phyloP scores from a whole-genome alignment of 2,329 filamentous ascomycete genomes.

The Pseudocercospora ulei region DNA sequence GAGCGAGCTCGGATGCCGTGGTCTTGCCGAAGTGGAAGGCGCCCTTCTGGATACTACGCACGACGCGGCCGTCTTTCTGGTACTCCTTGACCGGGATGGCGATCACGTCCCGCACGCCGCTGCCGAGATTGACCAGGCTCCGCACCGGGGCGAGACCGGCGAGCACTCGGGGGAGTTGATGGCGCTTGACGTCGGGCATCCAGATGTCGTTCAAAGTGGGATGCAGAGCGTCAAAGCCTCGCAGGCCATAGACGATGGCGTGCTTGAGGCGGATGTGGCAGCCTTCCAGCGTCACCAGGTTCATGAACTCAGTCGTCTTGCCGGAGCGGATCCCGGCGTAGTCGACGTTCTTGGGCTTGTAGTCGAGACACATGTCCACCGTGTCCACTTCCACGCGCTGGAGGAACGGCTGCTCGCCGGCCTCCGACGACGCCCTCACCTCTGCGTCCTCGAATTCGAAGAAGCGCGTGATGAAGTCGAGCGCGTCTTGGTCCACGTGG shows the following conservation, averaged over 20 bases:
- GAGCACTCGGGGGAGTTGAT: slow-evolving; percentile 80
- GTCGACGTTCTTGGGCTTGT: slow-evolving; percentile 97
- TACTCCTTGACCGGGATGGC: slow-evolving; percentile 89
- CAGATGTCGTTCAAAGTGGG: slow-evolving; percentile 89
- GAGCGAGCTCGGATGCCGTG: slow-evolving; percentile 87
- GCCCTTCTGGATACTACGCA: slow-evolving; percentile 86
- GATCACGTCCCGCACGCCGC: slow-evolving; percentile 74
- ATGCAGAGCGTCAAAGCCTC: slow-evolving; percentile 81
- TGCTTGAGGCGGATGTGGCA: slow-evolving; percentile 77
- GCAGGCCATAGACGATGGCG: slow-evolving; percentile 84
- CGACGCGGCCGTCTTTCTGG: slow-evolving; percentile 80
- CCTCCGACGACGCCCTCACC: slow-evolving; percentile 43
- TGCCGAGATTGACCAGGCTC: slow-evolving; percentile 81
- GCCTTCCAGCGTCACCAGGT: slow-evolving; percentile 86
- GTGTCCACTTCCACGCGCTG: slow-evolving; percentile 81
- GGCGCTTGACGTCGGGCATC: slow-evolving; percentile 83
- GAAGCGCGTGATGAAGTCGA: slow-evolving; percentile 94
- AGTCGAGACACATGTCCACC: slow-evolving; percentile 78
- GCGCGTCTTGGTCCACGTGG: slow-evolving; percentile 92
- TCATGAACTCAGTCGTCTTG: slow-evolving; percentile 96
- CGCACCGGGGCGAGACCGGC: slow-evolving; percentile 84
- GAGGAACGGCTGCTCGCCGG: slow-evolving; percentile 57
- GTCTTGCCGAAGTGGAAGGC: slow-evolving; percentile 83
- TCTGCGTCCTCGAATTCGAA: slow-evolving; percentile 89
- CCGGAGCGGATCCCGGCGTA: slow-evolving; percentile 87